Evolutionary conservation across 208 protist species (phyloP).

Genomic region (Herpetomonas tarakana): DNA sequence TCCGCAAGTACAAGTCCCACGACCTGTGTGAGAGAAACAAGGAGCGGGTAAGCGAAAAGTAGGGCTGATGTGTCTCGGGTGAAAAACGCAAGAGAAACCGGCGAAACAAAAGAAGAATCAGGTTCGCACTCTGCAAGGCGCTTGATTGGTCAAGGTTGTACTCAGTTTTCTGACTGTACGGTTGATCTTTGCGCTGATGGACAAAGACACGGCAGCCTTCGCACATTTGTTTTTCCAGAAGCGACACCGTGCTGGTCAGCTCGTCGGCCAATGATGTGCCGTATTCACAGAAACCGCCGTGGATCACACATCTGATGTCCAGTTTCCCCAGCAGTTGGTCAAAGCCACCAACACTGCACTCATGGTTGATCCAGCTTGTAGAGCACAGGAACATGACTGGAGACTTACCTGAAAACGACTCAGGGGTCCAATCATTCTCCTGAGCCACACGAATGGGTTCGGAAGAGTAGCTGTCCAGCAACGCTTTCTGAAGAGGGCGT

Average conservation of each 20-base stretch:
- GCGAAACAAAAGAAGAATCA: conserved; percentile 65
- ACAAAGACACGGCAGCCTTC: conserved; percentile 13
- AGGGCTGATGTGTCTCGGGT: conserved; percentile 39
- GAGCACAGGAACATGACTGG: conserved; percentile 57
- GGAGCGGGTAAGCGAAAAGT: conserved; percentile 28
- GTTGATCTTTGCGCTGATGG: conserved; percentile 4
- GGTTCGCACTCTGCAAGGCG: conserved; percentile 11
- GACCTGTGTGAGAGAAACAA: conserved; percentile 38
- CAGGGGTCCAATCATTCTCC: conserved; percentile 12
- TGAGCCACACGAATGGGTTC: conserved; percentile 39
- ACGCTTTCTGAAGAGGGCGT: not conserved
- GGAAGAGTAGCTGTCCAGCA: conserved; percentile 25
- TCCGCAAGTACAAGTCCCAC: conserved; percentile 29
- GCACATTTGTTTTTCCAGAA: conserved; percentile 3
- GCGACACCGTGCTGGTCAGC: conserved; percentile 12
- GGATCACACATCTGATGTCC: conserved; percentile 31
- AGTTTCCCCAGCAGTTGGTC: conserved; percentile 20
- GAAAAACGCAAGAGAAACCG: conserved; percentile 51
- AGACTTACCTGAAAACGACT: conserved; percentile 10
- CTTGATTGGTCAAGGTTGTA: not conserved
- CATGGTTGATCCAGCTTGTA: conserved; percentile 30
- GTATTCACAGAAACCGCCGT: conserved; percentile 44
- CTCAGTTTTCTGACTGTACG: not conserved
- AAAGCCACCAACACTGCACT: conserved; percentile 14
- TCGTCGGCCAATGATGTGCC: conserved; percentile 37